These are phyloP conservation scores for Silene latifolia DNA, from an alignment of 148 eudicot species.

Conservation along the genomic window DNA sequence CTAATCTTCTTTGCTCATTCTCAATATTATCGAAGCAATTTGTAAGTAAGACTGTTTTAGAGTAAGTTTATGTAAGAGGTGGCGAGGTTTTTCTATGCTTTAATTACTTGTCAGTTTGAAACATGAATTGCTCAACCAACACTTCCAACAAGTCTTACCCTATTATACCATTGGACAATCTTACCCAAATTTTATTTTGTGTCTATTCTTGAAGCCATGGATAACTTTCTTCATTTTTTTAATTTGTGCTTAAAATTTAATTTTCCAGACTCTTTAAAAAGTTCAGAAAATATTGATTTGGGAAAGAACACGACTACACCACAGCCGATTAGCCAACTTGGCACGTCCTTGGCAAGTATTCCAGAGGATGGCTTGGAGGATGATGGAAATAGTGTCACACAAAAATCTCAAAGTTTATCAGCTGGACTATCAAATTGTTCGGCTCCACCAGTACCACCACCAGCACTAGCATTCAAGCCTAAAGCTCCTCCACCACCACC, in stretches of 20 bases:
- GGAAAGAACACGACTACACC: constrained; percentile 20
- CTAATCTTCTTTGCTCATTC: neutral
- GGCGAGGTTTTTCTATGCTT: neutral
- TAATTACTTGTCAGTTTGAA: neutral
- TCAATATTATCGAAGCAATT: neutral
- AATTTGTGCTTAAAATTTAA: neutral
- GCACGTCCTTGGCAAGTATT: constrained; percentile 1
- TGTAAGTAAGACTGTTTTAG: neutral
- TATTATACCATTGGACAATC: neutral
- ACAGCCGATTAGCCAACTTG: constrained; percentile 7
- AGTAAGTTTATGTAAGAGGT: neutral
- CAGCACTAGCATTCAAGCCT: constrained; percentile 54
- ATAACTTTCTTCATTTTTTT: neutral
- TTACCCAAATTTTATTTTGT: neutral
- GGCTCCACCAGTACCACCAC: constrained; percentile 38
- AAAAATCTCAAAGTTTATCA: constrained; percentile 27
- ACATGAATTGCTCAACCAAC: neutral
- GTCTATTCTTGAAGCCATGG: neutral
- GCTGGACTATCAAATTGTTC: constrained; percentile 39
- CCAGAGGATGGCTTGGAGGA: constrained; percentile 21
- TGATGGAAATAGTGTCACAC: constrained; percentile 17
- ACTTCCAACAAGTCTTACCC: neutral
- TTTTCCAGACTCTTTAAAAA: constrained; percentile 42
- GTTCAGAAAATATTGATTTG: constrained; percentile 24
- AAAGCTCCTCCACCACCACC: constrained; percentile 70